These are phyloP conservation scores for Phytophthora sojae DNA, from an alignment of 352 stramenopile species.

Conservation along the genomic window DNA sequence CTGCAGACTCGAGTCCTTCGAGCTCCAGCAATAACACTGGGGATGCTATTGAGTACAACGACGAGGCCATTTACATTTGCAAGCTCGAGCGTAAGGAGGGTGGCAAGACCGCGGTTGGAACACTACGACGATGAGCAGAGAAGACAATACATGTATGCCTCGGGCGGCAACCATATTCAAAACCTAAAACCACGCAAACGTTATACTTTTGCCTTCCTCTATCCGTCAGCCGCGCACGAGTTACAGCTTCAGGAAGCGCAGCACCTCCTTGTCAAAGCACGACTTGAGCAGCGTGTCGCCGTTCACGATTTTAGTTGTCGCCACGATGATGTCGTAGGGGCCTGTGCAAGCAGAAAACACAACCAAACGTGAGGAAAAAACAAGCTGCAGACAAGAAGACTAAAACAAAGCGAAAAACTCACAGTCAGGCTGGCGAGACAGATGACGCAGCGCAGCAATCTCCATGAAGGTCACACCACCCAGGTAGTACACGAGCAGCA, in stretches of 20 bases:
- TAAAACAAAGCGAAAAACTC: slow-evolving; percentile 44
- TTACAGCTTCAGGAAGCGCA: slow-evolving; percentile 79
- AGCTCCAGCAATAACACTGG: slow-evolving; percentile 4
- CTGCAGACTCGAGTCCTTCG: slow-evolving; percentile 8
- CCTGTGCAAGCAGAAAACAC: slow-evolving; percentile 40
- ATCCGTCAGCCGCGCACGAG: slow-evolving; percentile 7
- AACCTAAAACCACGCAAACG: slow-evolving; percentile 22
- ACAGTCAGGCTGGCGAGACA: slow-evolving; percentile 93
- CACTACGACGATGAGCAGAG: not conserved
- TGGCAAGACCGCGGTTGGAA: not conserved
- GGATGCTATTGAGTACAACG: slow-evolving; percentile 32
- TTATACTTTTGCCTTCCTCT: slow-evolving; percentile 12
- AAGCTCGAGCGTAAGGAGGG: slow-evolving; percentile 25
- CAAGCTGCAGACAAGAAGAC: not conserved
- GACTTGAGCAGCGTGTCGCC: slow-evolving; percentile 88
- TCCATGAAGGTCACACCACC: slow-evolving; percentile 98
- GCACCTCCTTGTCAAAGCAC: slow-evolving; percentile 86
- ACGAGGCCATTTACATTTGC: slow-evolving; percentile 63
- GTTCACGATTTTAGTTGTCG: slow-evolving; percentile 94
- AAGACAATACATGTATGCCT: too few relatives aligned
- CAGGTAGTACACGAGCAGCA: slow-evolving; percentile 96
- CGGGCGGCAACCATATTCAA: slow-evolving; percentile 24
- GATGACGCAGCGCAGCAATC: slow-evolving; percentile 95
- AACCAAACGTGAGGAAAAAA: slow-evolving; percentile 16
- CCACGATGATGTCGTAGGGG: slow-evolving; percentile 93